Percentiles rank a stretch among this genome's conserved stretches.
Evolutionary conservation across 2,329 filamentous ascomycete genomes (phyloP).

Genomic region (Lecanicillium sp.): DNA sequence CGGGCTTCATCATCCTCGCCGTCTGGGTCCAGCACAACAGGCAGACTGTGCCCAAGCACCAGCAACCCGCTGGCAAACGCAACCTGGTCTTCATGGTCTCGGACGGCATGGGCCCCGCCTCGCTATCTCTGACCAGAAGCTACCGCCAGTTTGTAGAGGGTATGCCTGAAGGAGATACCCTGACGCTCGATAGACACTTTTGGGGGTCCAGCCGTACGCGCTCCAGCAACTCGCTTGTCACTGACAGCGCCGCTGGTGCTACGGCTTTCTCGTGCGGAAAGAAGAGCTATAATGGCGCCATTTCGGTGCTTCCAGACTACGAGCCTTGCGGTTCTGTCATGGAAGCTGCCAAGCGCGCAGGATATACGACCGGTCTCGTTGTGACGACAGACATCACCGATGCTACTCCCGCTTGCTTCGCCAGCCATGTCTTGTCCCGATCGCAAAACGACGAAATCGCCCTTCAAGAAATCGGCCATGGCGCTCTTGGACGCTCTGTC

Average conservation of each 20-base stretch:
- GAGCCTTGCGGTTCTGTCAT: slow-evolving; percentile 85
- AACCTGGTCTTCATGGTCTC: slow-evolving; percentile 99
- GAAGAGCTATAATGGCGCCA: slow-evolving; percentile 97
- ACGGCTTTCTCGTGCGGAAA: slow-evolving; percentile 88
- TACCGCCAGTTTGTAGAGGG: slow-evolving; percentile 72
- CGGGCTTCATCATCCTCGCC: slow-evolving; percentile 68
- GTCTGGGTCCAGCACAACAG: slow-evolving; percentile 69
- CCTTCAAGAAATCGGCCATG: slow-evolving; percentile 81
- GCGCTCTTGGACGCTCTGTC: slow-evolving; percentile 77
- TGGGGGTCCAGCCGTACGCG: slow-evolving; percentile 86
- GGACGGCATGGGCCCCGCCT: slow-evolving; percentile 95
- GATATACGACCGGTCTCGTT: slow-evolving; percentile 87
- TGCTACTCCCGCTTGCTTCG: slow-evolving; percentile 93
- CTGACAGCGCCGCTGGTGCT: slow-evolving; percentile 92
- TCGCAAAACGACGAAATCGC: slow-evolving; percentile 85
- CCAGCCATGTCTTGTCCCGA: slow-evolving; percentile 73
- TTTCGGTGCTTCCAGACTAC: slow-evolving; percentile 77
- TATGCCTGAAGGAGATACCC: slow-evolving; percentile 64
- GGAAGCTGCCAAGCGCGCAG: slow-evolving; percentile 85
- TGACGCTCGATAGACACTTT: slow-evolving; percentile 78
- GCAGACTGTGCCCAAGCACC: slow-evolving; percentile 28
- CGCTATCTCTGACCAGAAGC: slow-evolving; percentile 75
- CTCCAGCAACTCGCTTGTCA: slow-evolving; percentile 77
- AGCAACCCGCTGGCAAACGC: slow-evolving; percentile 55
- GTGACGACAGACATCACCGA: slow-evolving; percentile 94